Evolutionary conservation across 768 basidiomycete genomes (phyloP).

Genomic region (Mycena leptocephala): DNA sequence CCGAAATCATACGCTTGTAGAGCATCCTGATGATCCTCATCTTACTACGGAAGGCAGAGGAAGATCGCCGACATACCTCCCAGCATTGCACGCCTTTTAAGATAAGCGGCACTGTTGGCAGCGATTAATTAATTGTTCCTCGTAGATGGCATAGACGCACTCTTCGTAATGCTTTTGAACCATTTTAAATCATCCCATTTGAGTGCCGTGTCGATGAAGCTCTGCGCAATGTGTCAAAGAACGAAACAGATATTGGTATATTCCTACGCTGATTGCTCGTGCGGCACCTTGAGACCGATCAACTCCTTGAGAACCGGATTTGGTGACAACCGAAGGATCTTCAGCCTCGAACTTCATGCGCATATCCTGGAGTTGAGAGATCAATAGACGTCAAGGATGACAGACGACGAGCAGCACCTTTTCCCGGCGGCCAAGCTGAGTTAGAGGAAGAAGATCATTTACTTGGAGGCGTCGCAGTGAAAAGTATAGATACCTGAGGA

Average conservation of each 20-base stretch:
- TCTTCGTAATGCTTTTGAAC: constrained; percentile 86
- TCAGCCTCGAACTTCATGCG: constrained; percentile 91
- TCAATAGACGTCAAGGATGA: neutral
- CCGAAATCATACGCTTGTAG: constrained; percentile 87
- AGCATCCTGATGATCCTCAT: constrained; percentile 69
- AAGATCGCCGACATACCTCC: constrained; percentile 64
- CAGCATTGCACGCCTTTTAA: constrained; percentile 93
- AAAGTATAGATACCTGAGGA: constrained; percentile 70
- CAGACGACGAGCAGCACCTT: constrained; percentile 57
- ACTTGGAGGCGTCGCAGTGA: neutral
- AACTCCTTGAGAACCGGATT: constrained; percentile 69
- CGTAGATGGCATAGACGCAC: constrained; percentile 43
- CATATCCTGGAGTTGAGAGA: constrained; percentile 75
- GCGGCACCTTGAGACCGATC: constrained; percentile 95
- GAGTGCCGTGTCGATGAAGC: constrained; percentile 95
- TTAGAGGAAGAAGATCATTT: neutral
- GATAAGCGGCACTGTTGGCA: constrained; percentile 83
- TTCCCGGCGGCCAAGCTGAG: constrained; percentile 87
- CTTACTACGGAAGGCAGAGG: neutral
- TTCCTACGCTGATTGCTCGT: constrained; percentile 88
- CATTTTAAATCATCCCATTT: constrained; percentile 90
- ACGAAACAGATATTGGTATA: neutral
- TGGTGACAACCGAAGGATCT: constrained; percentile 72
- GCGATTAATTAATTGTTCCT: neutral
- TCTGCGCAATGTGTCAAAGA: constrained; percentile 58